A percentile compares a stretch with the other conserved stretches of the same genome.
phyloP scores from a whole-genome alignment of 495 filamentous ascomycete species.

The Tuber microsphaerosporum region DNA sequence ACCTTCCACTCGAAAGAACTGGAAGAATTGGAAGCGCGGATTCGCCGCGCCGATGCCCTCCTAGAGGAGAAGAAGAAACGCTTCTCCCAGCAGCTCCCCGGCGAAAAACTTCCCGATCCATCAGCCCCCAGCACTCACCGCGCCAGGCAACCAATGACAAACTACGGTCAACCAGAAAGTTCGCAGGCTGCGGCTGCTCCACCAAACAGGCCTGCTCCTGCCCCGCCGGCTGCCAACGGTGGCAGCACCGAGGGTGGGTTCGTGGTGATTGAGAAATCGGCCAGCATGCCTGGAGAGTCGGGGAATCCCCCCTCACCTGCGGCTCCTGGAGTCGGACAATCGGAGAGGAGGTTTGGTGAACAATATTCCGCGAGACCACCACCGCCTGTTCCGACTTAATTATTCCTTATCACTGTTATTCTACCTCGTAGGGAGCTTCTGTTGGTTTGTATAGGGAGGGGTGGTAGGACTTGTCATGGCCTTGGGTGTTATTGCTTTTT shows the following conservation, averaged over 20 bases:
- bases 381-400: conserved; percentile 32
- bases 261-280: conserved; percentile 36
- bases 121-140: conserved; percentile 8
- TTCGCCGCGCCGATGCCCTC: conserved; percentile 76
- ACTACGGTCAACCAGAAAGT: conserved; percentile 29
- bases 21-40: conserved; percentile 71
- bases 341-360: conserved; percentile 31
- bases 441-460: conserved; percentile 4
- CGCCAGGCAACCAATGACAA: conserved; percentile 24
- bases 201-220: conserved; percentile 21
- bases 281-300: conserved; percentile 20
- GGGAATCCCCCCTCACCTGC: conserved; percentile 2
- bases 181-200: conserved; percentile 7
- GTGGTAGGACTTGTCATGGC: conserved; percentile 3
- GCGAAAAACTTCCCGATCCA: conserved; percentile 3
- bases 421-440: background rate
- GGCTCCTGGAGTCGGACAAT: background rate
- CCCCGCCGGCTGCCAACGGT: conserved; percentile 11
- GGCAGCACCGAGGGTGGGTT: conserved; percentile 14
- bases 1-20: conserved; percentile 69
- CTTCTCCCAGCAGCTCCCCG: conserved; percentile 29
- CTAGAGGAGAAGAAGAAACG: conserved; percentile 52
- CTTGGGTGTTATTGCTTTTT: conserved; percentile 15
- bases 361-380: conserved; percentile 35
- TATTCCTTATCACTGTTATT: background rate